Conservation (phyloP, 2,329 filamentous ascomycete species). For the Cladosporium cucumerinum region DNA sequence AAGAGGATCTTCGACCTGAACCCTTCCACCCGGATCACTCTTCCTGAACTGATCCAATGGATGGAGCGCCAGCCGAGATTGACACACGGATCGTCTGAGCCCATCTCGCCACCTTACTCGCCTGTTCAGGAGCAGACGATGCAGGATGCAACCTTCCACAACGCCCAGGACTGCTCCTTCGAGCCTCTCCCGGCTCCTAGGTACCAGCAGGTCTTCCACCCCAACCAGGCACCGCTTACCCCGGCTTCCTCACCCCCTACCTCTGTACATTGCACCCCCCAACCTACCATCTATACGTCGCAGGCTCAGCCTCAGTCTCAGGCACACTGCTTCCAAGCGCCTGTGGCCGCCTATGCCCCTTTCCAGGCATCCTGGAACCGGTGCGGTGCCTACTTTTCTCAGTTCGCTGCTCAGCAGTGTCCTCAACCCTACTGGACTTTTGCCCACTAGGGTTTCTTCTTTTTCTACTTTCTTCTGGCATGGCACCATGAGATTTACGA, state of each 20-base stretch:
- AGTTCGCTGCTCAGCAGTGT: conserved; percentile 16
- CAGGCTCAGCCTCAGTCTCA: conserved; percentile 17
- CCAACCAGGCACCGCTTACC: conserved; percentile 2
- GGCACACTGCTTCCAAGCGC: conserved; percentile 11
- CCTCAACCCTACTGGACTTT: conserved; percentile 16
- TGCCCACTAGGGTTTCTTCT: conserved; percentile 4
- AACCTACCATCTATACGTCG: conserved; percentile 27
- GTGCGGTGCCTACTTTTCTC: conserved; percentile 16
- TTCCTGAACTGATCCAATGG: conserved; percentile 67
- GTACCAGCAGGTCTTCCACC: conserved; percentile 19
- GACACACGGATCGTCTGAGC: conserved; percentile 50
- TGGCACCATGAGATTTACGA: conserved; percentile 15
- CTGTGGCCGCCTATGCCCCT: conserved; percentile 11
- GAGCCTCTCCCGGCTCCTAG: conserved; percentile 30
- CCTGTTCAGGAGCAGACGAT: conserved; percentile 37
- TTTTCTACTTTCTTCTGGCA: conserved; percentile 4
- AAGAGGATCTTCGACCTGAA: conserved; percentile 83
- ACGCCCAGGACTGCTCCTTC: conserved; percentile 19
- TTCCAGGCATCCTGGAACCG: conserved; percentile 14
- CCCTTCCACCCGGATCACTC: conserved; percentile 75
- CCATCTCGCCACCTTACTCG: conserved; percentile 42
- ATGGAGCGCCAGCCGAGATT: conserved; percentile 65
- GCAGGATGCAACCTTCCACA: conserved; percentile 10
- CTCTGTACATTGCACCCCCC: conserved; percentile 29
- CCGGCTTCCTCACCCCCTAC: conserved; percentile 24